Evolutionary conservation across 2,329 filamentous ascomycete genomes (phyloP).

Genomic region (Fusarium sp.): DNA sequence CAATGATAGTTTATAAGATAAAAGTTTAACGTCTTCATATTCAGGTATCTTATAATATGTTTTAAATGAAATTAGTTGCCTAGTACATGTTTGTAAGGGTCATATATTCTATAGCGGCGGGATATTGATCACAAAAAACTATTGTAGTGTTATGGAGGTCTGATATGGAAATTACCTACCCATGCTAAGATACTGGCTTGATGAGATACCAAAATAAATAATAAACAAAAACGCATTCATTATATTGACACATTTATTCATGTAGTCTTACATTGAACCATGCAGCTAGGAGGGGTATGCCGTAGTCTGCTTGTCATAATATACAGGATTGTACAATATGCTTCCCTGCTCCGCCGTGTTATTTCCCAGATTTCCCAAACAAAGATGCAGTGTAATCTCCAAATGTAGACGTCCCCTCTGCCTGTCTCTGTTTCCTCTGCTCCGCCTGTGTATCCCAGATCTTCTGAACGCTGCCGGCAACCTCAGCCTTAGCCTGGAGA

Average conservation of each 20-base stretch:
- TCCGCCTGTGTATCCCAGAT: conserved; percentile 58
- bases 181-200: rapidly evolving
- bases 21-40: not conserved
- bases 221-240: not conserved
- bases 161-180: rapidly evolving
- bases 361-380: conserved; percentile 44
- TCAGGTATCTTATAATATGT: too few species aligned
- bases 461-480: conserved; percentile 65
- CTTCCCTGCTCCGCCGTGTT: not conserved
- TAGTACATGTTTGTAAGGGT: not conserved
- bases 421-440: conserved; percentile 58
- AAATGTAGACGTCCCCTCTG: conserved; percentile 46
- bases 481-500: conserved; percentile 66
- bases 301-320: not conserved
- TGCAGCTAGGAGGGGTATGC: not conserved
- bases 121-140: not conserved
- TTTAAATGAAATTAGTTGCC: rapidly evolving
- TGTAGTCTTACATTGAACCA: not conserved
- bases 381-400: conserved; percentile 44
- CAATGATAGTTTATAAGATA: not conserved
- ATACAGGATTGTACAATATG: conserved; percentile 35
- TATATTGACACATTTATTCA: not conserved
- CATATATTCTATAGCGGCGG: too few species aligned
- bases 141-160: too few species aligned
- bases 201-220: not conserved